Base-by-base conservation (phyloP, 305 asterid genomes). In the Fraxinus sp. region DNA sequence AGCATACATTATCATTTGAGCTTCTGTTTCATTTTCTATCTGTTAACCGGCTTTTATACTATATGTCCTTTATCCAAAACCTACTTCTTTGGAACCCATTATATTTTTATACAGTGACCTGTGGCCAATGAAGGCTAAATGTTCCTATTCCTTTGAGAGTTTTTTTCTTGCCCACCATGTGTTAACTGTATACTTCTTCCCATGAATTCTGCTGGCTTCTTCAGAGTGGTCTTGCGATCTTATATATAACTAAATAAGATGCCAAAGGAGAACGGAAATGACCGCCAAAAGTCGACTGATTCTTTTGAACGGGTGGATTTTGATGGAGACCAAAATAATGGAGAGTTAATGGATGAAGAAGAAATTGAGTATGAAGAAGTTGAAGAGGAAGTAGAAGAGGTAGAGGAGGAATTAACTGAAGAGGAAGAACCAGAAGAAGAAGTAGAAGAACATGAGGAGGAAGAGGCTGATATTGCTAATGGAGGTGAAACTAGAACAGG, bases 241-340 rank as follows among this genome's bases (percentile, higher is more conserved):
- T 88, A 43, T 84, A 82, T 77, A 79, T 75, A 85, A 86, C 81
- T 81, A 82, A 83, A 75, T 88, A 81, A 87, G 88, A 90, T 90
- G 92, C 92, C 91, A 72, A 88, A 90, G 86, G 57, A 88, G 73
- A 88, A 84, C 84, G 68, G 87, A 83, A 81, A 81, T 84, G 91
- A 88, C 74, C 0, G 20, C 36, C 37, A 26, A 66, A 66, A 26
- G 74, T 66, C 36, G 82, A 41, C 82, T 71, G 90, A 90, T 71
- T 32, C 76, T 71, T 32, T 71, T 74, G 91, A 88, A 80, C 84
- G 35, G 66, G 89, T 83, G 22, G 85, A 88, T 80, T 64, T 74
- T 20, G 88, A 89, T 77, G 84, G 36, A 43, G 92, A 86, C 81
- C 87, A 88, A 82, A 91, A 88, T 55, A 68, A 66, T 57, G 90